Conservation (phyloP, 177 flowering plant species). For the Tripterygium wilfordii region DNA sequence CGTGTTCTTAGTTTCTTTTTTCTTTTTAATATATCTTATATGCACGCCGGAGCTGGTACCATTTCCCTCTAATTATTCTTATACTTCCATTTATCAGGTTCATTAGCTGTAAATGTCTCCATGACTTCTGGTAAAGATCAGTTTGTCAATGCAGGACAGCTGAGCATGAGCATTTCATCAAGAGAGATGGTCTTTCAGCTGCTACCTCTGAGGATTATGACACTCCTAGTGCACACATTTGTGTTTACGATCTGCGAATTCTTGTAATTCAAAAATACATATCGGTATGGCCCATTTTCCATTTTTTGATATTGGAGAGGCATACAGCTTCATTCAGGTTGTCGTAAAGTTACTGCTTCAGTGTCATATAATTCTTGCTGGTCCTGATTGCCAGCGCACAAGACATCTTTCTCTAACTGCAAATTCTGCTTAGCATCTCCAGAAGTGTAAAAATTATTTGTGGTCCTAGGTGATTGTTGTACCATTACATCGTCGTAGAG, state of each 20-base stretch:
- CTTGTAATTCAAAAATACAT: slow-evolving; percentile 19
- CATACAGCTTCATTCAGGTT: no score
- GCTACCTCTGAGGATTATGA: slow-evolving; percentile 8
- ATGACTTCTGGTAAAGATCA: slow-evolving; percentile 47
- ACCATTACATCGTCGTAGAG: no score
- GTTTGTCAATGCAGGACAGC: slow-evolving; percentile 53
- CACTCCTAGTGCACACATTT: slow-evolving; percentile 21
- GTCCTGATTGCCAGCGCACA: no score
- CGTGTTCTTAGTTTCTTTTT: not conserved
- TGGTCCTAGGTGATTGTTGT: no score
- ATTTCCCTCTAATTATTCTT: no score
- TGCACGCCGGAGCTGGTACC: no score
- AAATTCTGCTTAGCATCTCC: no score
- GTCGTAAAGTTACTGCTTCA: no score
- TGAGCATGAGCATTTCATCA: slow-evolving; percentile 49
- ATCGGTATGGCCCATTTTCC: slow-evolving; percentile 4
- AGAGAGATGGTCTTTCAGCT: slow-evolving; percentile 17
- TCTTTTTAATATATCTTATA: not conserved
- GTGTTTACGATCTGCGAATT: slow-evolving; percentile 12
- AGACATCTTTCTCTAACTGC: no score
- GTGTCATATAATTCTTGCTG: no score
- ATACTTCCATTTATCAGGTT: slow-evolving; percentile 41
- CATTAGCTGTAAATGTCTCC: slow-evolving; percentile 75
- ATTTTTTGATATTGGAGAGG: slow-evolving; percentile 5
- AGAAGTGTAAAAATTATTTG: no score